Base-by-base conservation (phyloP, 176 grass and related monocot genomes). In the Melocanna baccifera region DNA sequence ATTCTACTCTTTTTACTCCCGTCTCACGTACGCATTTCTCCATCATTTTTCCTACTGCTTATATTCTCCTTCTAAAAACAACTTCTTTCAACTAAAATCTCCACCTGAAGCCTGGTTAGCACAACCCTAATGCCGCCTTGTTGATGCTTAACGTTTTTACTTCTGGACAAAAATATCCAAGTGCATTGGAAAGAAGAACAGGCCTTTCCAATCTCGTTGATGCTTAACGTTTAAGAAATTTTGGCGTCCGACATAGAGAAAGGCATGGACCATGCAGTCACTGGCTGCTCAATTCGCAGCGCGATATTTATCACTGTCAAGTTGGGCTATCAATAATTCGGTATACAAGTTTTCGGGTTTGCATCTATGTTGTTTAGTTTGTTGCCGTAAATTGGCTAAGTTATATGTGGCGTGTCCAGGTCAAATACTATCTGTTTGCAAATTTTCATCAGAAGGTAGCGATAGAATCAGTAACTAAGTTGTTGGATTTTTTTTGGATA, bases 221-320 rank as follows among this genome's bases (percentile, higher is more conserved):
- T 51, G 72, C 86, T 78, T 85, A 61, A 62, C 53, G 30, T 51
- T 69, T 68, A 61, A 62, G 77, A 89, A 41, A 50, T 23, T 69
- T 23, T 69, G 77, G 70, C 52, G 77, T 80, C 87, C 50, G 62
- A 73, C 46, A 80, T 11, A 23, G 40, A 58, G 82, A 42, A 80
- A 50, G 63, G 41, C 63, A 69, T 52, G 70, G 76, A 75, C 76
- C 82, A 81, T 69, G 70, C 68, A 62, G 39, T 19, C 68, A 62
- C 61, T 40, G 50, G 67, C 37, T 56, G 68, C 67, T 30, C 67
- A 14, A 64, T 73, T 65, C 15, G 75, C 37, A 57, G 42, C 77
- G 37, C 23, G 19, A 36, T 71, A 25, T 37, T 32, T 34, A 57
- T 84, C 58, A 28, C 8, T 4, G 45, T n/a, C 71, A 26, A 11